Evolutionary conservation across 768 basidiomycete species (phyloP).

Genomic region (Coprinellus micaceus): DNA sequence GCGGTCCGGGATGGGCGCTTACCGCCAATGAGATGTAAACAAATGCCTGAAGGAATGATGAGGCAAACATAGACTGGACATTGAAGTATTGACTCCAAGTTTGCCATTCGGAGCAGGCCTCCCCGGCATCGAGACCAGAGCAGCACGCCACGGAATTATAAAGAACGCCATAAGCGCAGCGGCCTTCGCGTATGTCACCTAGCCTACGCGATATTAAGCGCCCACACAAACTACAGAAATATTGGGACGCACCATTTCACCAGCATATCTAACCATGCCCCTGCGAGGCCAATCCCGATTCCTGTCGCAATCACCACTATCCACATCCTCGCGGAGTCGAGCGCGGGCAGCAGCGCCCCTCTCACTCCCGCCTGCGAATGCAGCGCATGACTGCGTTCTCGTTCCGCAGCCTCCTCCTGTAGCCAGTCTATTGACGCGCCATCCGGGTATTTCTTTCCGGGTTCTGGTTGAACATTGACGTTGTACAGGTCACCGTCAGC

Average conservation of each 20-base stretch:
- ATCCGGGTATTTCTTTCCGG: constrained; percentile 46
- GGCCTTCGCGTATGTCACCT: constrained; percentile 65
- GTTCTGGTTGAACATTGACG: constrained; percentile 23
- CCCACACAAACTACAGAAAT: not conserved
- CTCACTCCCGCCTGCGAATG: constrained; percentile 51
- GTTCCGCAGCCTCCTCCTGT: constrained; percentile 60
- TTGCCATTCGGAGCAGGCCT: constrained; percentile 62
- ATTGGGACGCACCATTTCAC: constrained; percentile 57
- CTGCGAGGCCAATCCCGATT: constrained; percentile 61
- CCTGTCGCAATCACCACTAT: constrained; percentile 65
- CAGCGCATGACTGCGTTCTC: constrained; percentile 48
- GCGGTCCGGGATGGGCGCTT: constrained; percentile 22
- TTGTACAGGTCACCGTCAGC: constrained; percentile 37
- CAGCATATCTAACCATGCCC: constrained; percentile 70
- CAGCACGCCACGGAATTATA: constrained; percentile 73
- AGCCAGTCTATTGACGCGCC: constrained; percentile 69
- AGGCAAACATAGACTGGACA: constrained; percentile 51
- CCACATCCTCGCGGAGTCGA: constrained; percentile 62
- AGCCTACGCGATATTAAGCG: constrained; percentile 40
- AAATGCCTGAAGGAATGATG: constrained; percentile 61
- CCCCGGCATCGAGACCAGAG: constrained; percentile 63
- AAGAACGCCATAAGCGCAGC: constrained; percentile 65
- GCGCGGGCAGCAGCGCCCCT: constrained; percentile 49
- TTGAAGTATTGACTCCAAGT: constrained; percentile 62
- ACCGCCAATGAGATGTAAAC: constrained; percentile 66